Evolutionary conservation across 2,329 filamentous ascomycete species (phyloP), one percentile per base, ranked within the genome.

Genomic region (Aspergillus costaricaensis): DNA sequence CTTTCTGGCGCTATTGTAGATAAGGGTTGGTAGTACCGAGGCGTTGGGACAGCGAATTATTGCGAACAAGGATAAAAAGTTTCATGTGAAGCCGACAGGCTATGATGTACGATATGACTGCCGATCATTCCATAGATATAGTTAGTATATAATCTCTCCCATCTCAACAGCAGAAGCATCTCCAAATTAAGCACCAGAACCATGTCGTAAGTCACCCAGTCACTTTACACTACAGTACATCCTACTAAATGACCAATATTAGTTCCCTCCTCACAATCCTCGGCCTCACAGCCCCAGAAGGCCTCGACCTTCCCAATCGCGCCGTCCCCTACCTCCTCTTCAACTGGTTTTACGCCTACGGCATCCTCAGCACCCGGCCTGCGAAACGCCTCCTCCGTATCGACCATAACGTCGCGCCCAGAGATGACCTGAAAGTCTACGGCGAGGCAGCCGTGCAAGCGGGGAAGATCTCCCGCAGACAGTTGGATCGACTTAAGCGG

Each of bases 281-380:
- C 15, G 67, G 69, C n/a, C 65, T 72, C 19, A 14, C 32, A 36
- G 32, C 32, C 12, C 32, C 32, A 36, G 32, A 66, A 65, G 4
- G 62, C 65, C 38, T 61, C 61, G 15, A 50, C 65, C 12, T 57
- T 10, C 61, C 67, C 21, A 75, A 73, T 55, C 60, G 70, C 25
- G 72, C 67, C 1, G 67, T 75, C 1, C 64, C 65, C 60, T 75
- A 77, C 56, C 64, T 79, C 2, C 64, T 77, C 56, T 74, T 67
- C 60, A 76, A 80, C 66, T 81, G 77, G 69, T 44, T 76, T 53
- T 71, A 75, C 60, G 74, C 77, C 41, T 77, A 79, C 65, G 65
- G 57, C 32, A 41, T 74, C 15, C 70, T 77, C 65, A 77, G 75
- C 55, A 71, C 74, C 0, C 76, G 78, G 4, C 62, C 62, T 5